Evolutionary conservation across 2,329 filamentous ascomycete genomes (phyloP).

Genomic region (Ascochyta fabae): DNA sequence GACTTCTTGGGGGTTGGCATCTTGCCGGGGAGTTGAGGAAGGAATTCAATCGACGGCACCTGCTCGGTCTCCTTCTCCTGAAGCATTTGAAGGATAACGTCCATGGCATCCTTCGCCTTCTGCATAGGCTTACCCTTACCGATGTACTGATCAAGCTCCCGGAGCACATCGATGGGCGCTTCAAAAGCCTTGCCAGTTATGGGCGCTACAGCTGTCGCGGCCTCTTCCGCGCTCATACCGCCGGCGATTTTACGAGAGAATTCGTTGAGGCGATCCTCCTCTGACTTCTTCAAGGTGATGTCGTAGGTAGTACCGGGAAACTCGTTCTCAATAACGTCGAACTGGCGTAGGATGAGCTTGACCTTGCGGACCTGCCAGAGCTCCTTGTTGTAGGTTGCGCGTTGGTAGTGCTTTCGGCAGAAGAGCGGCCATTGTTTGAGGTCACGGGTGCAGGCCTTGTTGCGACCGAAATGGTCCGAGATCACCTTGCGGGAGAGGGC

Average conservation of each 20-base stretch:
- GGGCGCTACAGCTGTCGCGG: conserved; percentile 21
- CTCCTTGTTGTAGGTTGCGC: conserved; percentile 46
- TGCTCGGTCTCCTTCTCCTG: conserved; percentile 31
- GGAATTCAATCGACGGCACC: conserved; percentile 42
- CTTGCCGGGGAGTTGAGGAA: conserved; percentile 35
- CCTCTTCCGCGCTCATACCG: conserved; percentile 17
- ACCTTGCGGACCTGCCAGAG: conserved; percentile 46
- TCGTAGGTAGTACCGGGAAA: conserved; percentile 42
- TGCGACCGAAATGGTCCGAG: conserved; percentile 50
- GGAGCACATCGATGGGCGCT: conserved; percentile 44
- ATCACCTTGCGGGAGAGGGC: conserved; percentile 48
- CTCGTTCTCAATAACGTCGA: conserved; percentile 39
- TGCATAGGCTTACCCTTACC: conserved; percentile 29
- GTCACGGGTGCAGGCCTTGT: conserved; percentile 45
- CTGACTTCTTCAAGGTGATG: conserved; percentile 45
- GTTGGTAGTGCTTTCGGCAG: conserved; percentile 51
- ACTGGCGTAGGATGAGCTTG: conserved; percentile 41
- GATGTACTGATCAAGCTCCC: conserved; percentile 34
- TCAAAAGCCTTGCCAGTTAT: conserved; percentile 35
- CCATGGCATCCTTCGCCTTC: conserved; percentile 30
- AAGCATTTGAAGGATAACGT: conserved; percentile 40
- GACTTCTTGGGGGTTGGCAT: conserved; percentile 19
- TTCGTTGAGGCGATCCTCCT: conserved; percentile 41
- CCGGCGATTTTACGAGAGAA: conserved; percentile 34
- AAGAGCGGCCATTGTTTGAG: conserved; percentile 45